phyloP scores from a whole-genome alignment of 495 filamentous ascomycete genomes.

The Tetracladium marchalianum region DNA sequence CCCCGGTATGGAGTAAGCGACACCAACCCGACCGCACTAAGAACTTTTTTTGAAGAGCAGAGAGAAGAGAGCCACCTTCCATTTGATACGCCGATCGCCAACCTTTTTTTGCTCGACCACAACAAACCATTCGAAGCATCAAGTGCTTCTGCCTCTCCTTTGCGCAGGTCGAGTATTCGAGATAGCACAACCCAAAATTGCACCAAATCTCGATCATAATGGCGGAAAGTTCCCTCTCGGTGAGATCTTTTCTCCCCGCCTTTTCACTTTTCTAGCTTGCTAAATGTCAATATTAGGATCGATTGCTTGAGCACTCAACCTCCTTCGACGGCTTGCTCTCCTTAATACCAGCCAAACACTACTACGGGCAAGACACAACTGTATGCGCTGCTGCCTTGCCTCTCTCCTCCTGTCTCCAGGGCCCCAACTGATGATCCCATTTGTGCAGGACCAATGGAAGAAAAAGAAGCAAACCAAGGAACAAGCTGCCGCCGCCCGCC shows the following conservation, averaged over 20 bases:
- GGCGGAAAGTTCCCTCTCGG: slow-evolving; percentile 17
- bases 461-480: slow-evolving; percentile 83
- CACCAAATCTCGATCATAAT: slow-evolving; percentile 1
- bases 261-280: slow-evolving; percentile 3
- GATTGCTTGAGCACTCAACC: slow-evolving; percentile 72
- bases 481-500: slow-evolving; percentile 62
- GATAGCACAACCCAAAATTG: no score
- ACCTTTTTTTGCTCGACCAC: no score
- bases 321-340: slow-evolving; percentile 88
- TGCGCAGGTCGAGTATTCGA: no score
- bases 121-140: no score
- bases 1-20: no score
- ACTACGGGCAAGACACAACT: slow-evolving; percentile 77
- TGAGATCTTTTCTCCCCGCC: slow-evolving; percentile 12
- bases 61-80: no score
- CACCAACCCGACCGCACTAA: no score
- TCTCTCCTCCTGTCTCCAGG: background rate
- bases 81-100: no score
- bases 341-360: slow-evolving; percentile 85
- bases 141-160: no score
- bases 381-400: slow-evolving; percentile 42
- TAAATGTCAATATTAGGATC: slow-evolving; percentile 47
- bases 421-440: slow-evolving; percentile 11
- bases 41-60: no score
- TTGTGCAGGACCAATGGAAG: slow-evolving; percentile 67